Evolutionary conservation across 768 basidiomycete species (phyloP).

Genomic region (Pleurotus tuoliensis): DNA sequence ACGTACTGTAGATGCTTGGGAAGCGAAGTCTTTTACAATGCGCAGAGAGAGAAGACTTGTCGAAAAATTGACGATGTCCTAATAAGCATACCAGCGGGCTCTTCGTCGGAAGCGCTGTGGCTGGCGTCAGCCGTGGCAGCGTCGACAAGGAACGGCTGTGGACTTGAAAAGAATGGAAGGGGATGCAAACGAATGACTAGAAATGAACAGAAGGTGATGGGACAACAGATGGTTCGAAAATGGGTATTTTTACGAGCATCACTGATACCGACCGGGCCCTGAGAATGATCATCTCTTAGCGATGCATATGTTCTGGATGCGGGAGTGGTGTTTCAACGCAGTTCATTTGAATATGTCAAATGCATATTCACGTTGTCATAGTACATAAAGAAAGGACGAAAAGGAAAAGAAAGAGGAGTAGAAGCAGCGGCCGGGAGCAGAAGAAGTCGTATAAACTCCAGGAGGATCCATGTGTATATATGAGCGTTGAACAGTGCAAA

Average conservation of each 20-base stretch:
- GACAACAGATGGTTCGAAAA: background rate
- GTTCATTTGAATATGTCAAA: constrained; percentile 7
- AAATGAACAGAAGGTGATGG: constrained; percentile 7
- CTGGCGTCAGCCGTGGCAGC: background rate
- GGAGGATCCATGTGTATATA: constrained; percentile 6
- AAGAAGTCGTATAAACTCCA: constrained; percentile 6
- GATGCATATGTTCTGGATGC: background rate
- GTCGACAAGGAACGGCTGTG: background rate
- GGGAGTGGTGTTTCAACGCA: constrained; percentile 6
- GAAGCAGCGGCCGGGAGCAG: background rate
- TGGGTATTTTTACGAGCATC: constrained; percentile 3
- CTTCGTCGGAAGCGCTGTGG: background rate
- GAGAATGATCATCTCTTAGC: background rate
- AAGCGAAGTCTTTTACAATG: background rate
- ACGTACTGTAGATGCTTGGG: background rate
- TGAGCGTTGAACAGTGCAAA: constrained; percentile 12
- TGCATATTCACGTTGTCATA: background rate
- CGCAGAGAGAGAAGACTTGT: background rate
- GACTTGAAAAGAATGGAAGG: constrained; percentile 5
- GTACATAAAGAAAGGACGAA: background rate
- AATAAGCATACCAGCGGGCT: constrained; percentile 3
- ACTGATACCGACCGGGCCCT: background rate
- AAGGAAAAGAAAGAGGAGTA: background rate
- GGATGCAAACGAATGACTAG: constrained; percentile 4
- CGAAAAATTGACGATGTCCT: constrained; percentile 1